A percentile compares a stretch with the other conserved stretches of the same genome.
Conservation (phyloP, 495 filamentous ascomycete genomes). For the Trichocladium uniseriatum region DNA sequence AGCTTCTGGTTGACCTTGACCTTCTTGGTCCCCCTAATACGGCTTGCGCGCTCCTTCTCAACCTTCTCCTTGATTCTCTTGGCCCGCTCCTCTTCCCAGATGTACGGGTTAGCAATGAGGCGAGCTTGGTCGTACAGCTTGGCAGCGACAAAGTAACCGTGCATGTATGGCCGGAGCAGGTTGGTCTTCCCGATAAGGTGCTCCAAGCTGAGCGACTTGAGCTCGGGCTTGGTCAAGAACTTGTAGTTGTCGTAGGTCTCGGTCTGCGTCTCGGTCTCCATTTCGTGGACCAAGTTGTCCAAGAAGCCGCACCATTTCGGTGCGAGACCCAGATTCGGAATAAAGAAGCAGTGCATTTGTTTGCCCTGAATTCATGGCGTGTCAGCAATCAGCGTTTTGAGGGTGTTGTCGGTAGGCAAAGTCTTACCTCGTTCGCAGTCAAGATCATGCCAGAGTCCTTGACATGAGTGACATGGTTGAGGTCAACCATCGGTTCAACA, state of each 20-base stretch:
- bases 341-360: conserved; percentile 80
- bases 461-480: conserved; percentile 85
- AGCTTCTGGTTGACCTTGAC: conserved; percentile 79
- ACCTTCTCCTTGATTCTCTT: conserved; percentile 87
- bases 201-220: conserved; percentile 68
- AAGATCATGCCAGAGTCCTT: conserved; percentile 83
- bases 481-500: conserved; percentile 86
- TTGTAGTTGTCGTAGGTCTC: conserved; percentile 98
- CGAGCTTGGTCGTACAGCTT: conserved; percentile 89
- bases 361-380: conserved; percentile 15
- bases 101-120: conserved; percentile 81
- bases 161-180: conserved; percentile 90
- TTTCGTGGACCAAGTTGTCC: conserved; percentile 95
- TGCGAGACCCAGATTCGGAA: conserved; percentile 77
- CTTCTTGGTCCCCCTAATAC: conserved; percentile 89
- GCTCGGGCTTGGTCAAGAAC: conserved; percentile 80
- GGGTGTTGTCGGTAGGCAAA: conserved; percentile 16
- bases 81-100: conserved; percentile 79
- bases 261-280: conserved; percentile 67
- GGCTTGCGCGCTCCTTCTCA: conserved; percentile 82
- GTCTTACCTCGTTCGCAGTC: conserved; percentile 89
- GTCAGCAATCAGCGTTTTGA: background rate
- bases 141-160: conserved; percentile 93
- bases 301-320: conserved; percentile 95
- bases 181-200: conserved; percentile 82